Evolutionary conservation across 805 yeast genomes (phyloP).

Genomic region (Jamesozyma gamospora): DNA sequence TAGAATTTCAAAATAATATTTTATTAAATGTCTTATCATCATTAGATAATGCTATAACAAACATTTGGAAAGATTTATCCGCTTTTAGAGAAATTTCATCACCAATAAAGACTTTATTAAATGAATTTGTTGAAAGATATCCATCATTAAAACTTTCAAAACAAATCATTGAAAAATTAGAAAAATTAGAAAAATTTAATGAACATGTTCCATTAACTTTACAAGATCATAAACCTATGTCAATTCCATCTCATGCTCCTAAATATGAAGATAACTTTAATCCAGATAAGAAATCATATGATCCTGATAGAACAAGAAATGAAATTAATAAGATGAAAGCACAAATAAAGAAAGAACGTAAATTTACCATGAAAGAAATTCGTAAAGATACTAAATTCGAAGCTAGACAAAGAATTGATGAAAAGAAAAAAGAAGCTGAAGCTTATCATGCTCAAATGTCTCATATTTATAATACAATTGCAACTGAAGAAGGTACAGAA

Average conservation of each 20-base stretch:
- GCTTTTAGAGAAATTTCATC: slow-evolving; percentile 50
- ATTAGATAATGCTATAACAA: slow-evolving; percentile 25
- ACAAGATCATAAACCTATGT: slow-evolving; percentile 75
- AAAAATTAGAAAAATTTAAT: slow-evolving; percentile 40
- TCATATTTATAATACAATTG: slow-evolving; percentile 71
- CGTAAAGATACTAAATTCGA: slow-evolving; percentile 82
- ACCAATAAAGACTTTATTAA: slow-evolving; percentile 38
- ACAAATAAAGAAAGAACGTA: slow-evolving; percentile 84
- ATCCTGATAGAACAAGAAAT: slow-evolving; percentile 67
- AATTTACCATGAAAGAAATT: slow-evolving; percentile 77
- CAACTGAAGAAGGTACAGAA: slow-evolving; percentile 91
- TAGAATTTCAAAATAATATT: slow-evolving; percentile 10
- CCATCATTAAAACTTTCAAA: slow-evolving; percentile 27
- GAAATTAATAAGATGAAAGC: slow-evolving; percentile 76
- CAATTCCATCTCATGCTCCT: slow-evolving; percentile 80
- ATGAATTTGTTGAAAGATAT: slow-evolving; percentile 33
- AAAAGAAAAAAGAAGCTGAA: slow-evolving; percentile 62
- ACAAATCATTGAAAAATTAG: slow-evolving; percentile 35
- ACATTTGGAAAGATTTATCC: slow-evolving; percentile 51
- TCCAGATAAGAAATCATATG: slow-evolving; percentile 89
- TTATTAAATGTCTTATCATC: slow-evolving; percentile 26
- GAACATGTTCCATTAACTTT: slow-evolving; percentile 63
- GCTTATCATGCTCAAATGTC: slow-evolving; percentile 89
- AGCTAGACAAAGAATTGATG: slow-evolving; percentile 74
- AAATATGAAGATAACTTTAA: slow-evolving; percentile 92